phyloP scores from a whole-genome alignment of 1,139 yeast genomes.

The Pneumocystis murina region DNA sequence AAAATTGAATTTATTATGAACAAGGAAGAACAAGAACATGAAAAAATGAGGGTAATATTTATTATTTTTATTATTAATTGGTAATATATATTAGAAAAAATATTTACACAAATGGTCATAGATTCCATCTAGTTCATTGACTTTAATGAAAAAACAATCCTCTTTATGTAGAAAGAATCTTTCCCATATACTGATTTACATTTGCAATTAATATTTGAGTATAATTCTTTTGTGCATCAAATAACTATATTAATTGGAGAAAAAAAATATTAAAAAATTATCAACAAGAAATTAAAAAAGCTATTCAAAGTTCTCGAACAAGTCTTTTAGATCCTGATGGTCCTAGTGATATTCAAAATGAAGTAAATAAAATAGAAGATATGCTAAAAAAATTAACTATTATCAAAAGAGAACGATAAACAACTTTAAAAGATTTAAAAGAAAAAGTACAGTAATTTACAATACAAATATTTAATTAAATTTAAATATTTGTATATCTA shows the following conservation, averaged over 20 bases:
- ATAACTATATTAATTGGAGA: slow-evolving; percentile 26
- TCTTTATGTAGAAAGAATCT: slow-evolving; percentile 48
- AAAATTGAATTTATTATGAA: slow-evolving; percentile 17
- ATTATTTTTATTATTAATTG: background rate
- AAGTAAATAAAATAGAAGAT: slow-evolving; percentile 36
- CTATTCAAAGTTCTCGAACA: slow-evolving; percentile 20
- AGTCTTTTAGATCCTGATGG: slow-evolving; percentile 52
- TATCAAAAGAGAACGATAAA: slow-evolving; percentile 44
- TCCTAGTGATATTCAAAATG: slow-evolving; percentile 24
- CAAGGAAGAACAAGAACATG: slow-evolving; percentile 27
- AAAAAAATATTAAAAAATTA: slow-evolving; percentile 21
- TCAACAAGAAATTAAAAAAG: slow-evolving; percentile 3
- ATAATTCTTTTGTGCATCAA: slow-evolving; percentile 26
- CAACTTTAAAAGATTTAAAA: slow-evolving; percentile 51
- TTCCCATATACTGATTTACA: slow-evolving; percentile 11
- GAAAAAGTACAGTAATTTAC: slow-evolving; percentile 34
- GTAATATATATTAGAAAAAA: slow-evolving; percentile 12
- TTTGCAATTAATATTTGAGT: slow-evolving; percentile 24
- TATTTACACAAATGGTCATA: slow-evolving; percentile 29
- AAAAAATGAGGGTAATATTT: slow-evolving; percentile 19
- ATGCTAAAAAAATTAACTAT: slow-evolving; percentile 31
- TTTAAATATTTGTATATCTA: slow-evolving; percentile 16
- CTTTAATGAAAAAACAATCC: slow-evolving; percentile 34
- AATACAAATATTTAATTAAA: background rate
- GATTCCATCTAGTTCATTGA: slow-evolving; percentile 25